Evolutionary conservation across 805 yeast genomes (phyloP).

Genomic region (Metschnikowia kofuensis): DNA sequence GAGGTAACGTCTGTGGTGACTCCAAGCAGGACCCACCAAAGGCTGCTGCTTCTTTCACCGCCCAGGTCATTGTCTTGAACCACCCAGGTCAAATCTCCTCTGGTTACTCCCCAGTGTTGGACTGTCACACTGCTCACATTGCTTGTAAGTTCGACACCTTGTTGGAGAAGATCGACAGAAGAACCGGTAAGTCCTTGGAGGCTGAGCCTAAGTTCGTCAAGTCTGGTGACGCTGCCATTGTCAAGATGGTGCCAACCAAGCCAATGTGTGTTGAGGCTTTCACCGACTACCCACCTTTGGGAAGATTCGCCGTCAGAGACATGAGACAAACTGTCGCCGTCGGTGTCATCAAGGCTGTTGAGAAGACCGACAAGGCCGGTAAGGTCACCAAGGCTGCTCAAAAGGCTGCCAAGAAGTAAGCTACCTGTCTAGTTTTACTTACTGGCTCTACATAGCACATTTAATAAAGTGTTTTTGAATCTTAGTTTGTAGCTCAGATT

Average conservation of each 20-base stretch:
- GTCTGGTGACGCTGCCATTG: slow-evolving; percentile 40
- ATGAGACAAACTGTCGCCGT: slow-evolving; percentile 99
- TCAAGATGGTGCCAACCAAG: slow-evolving; percentile 43
- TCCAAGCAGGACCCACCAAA: slow-evolving; percentile 77
- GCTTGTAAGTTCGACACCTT: slow-evolving; percentile 84
- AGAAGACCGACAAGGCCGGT: slow-evolving; percentile 81
- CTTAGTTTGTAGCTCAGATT: too few relatives aligned
- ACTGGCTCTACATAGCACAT: not conserved
- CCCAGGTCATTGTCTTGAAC: slow-evolving; percentile 84
- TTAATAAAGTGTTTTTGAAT: not conserved
- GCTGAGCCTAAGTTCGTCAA: slow-evolving; percentile 34
- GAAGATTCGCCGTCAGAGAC: slow-evolving; percentile 80
- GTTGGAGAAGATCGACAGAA: slow-evolving; percentile 82
- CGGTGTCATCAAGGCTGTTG: slow-evolving; percentile 97
- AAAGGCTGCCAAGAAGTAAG: slow-evolving; percentile 23
- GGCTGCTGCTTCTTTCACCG: slow-evolving; percentile 75
- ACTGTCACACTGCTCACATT: slow-evolving; percentile 91
- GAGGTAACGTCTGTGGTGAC: slow-evolving; percentile 93
- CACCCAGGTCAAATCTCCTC: slow-evolving; percentile 90
- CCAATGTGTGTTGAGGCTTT: slow-evolving; percentile 45
- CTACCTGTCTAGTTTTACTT: not conserved
- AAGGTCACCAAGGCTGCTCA: slow-evolving; percentile 96
- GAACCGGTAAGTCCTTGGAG: slow-evolving; percentile 43
- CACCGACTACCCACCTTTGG: slow-evolving; percentile 46
- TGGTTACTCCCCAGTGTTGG: slow-evolving; percentile 89